Percentiles rank a stretch among this genome's conserved stretches.
Evolutionary conservation across 768 basidiomycete species (phyloP).

Genomic region (Xerocomellus chrysenteron): DNA sequence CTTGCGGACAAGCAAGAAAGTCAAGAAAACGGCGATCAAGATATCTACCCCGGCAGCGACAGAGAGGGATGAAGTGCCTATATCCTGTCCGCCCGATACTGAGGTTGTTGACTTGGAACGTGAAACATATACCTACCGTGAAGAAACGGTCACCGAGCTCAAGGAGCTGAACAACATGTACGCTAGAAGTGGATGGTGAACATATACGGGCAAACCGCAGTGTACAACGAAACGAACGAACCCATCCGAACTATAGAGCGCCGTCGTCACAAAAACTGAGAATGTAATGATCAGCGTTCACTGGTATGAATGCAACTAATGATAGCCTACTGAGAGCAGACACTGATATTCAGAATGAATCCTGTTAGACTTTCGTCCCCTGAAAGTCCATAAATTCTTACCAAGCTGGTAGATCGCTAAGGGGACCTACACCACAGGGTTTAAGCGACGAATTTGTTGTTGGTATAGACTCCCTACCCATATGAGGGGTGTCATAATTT

Average conservation of each 20-base stretch:
- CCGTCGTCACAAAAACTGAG: slow-evolving; percentile 2
- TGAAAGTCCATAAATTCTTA: background rate
- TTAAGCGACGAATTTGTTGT: background rate
- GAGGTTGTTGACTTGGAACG: background rate
- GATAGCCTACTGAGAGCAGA: background rate
- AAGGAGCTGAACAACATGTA: background rate
- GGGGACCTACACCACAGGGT: background rate
- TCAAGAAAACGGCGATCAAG: slow-evolving; percentile 4
- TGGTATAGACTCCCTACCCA: slow-evolving; percentile 5
- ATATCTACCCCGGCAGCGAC: slow-evolving; percentile 8
- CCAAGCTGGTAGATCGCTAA: slow-evolving; percentile 5
- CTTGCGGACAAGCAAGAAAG: slow-evolving; percentile 5
- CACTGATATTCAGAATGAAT: background rate
- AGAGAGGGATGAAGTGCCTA: background rate
- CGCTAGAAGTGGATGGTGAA: background rate
- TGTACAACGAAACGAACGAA: background rate
- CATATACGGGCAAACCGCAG: background rate
- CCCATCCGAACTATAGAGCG: slow-evolving; percentile 6
- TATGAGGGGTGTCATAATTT: slow-evolving; percentile 1
- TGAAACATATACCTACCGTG: background rate
- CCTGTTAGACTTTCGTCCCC: background rate
- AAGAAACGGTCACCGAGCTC: background rate
- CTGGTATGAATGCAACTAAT: background rate
- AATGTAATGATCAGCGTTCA: background rate
- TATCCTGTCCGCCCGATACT: background rate